phyloP scores from a whole-genome alignment of 1,139 yeast genomes.

The Sugiyamaella sp. region DNA sequence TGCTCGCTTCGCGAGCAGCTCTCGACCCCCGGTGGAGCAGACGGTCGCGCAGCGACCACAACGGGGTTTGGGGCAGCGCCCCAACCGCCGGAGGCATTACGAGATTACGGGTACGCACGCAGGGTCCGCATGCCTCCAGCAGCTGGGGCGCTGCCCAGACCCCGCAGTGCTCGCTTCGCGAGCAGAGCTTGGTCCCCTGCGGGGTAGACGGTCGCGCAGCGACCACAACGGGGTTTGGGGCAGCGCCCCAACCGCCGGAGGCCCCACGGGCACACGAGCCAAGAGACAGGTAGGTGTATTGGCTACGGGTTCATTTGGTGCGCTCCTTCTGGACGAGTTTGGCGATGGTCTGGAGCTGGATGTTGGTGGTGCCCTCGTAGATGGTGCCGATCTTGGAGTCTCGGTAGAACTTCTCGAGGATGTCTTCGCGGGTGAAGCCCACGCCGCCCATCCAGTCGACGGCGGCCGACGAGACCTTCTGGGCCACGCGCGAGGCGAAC shows the following conservation, averaged over 20 bases:
- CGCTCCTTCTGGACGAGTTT: conserved; percentile 45
- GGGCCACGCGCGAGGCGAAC: conserved; percentile 49
- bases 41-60: not conserved
- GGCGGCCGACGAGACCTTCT: conserved; percentile 46
- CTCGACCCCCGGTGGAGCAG: no score
- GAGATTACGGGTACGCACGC: no score
- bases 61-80: not conserved
- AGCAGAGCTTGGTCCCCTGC: no score
- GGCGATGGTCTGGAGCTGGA: conserved; percentile 50
- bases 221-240: no score
- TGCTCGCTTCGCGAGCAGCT: no score
- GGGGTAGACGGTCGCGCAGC: no score
- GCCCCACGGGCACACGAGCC: no score
- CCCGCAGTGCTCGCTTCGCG: no score
- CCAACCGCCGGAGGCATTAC: conserved; percentile 2
- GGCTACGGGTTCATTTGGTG: not conserved
- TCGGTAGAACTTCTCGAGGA: conserved; percentile 48
- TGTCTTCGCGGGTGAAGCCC: conserved; percentile 50
- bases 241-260: no score
- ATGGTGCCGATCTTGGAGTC: conserved; percentile 52
- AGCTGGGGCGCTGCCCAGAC: no score
- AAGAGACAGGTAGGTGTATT: no score
- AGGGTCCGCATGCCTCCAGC: no score
- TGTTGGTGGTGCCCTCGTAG: conserved; percentile 51
- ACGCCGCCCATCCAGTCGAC: conserved; percentile 55